Conservation (phyloP, 108 stramenopile species). For the Fistulifera pelliculosa region DNA sequence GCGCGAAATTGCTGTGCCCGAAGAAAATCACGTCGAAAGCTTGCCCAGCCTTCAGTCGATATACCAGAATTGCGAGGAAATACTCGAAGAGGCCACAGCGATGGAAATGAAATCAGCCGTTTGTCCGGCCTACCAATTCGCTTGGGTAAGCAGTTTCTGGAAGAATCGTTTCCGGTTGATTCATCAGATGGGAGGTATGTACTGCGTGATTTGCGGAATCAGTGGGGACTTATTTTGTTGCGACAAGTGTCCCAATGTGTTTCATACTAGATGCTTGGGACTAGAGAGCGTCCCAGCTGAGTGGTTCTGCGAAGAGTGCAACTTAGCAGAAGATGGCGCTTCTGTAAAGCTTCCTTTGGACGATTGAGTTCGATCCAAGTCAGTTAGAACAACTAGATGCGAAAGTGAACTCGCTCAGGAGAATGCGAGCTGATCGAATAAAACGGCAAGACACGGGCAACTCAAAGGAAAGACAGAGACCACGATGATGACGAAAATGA, state of each 20-base stretch:
- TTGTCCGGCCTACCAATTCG: conserved; percentile 3
- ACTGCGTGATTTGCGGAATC: conserved; percentile 44
- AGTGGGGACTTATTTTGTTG: conserved; percentile 51
- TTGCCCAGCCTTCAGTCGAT: background rate
- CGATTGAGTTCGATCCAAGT: background rate
- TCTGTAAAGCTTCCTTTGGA: background rate
- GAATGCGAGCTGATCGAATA: no score
- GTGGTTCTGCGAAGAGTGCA: conserved; percentile 47
- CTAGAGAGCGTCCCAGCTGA: conserved; percentile 40
- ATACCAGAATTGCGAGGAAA: background rate
- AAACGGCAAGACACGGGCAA: no score
- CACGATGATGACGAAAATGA: no score
- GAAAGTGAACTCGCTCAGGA: background rate
- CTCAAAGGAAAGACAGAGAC: no score
- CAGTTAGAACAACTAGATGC: background rate
- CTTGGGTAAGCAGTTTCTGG: conserved; percentile 34
- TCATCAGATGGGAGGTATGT: conserved; percentile 41
- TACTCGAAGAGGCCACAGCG: conserved; percentile 2
- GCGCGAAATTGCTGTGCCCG: background rate
- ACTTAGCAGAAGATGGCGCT: background rate
- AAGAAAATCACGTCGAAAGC: conserved; percentile 1
- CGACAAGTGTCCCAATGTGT: conserved; percentile 48
- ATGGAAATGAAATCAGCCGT: background rate
- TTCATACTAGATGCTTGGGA: conserved; percentile 35
- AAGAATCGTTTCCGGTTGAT: conserved; percentile 32